phyloP scores from a whole-genome alignment of 164 flowering plant genomes.

The Buxus sempervirens region DNA sequence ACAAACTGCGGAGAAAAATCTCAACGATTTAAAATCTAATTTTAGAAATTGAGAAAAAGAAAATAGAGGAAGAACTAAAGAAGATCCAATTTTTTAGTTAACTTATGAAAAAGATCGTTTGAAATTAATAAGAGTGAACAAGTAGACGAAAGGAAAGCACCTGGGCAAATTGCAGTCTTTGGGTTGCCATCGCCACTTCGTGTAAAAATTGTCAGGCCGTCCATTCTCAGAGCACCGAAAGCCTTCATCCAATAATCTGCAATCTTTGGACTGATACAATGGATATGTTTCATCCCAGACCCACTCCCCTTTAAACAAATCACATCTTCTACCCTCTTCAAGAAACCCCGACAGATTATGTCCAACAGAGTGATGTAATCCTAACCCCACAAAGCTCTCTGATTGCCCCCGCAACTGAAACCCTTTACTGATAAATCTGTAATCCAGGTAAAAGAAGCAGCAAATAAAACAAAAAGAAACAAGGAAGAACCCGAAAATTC shows the following conservation, averaged over 20 bases:
- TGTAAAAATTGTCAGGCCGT: constrained; percentile 69
- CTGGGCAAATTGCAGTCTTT: constrained; percentile 86
- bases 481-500: constrained; percentile 49
- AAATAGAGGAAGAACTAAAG: background rate
- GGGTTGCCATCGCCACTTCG: constrained; percentile 98
- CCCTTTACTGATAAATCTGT: constrained; percentile 39
- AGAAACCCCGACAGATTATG: constrained; percentile 28
- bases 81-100: too few species aligned
- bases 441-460: constrained; percentile 72
- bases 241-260: constrained; percentile 64
- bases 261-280: constrained; percentile 60
- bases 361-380: constrained; percentile 15
- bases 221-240: constrained; percentile 82
- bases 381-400: constrained; percentile 40
- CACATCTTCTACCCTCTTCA: constrained; percentile 40
- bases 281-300: constrained; percentile 82
- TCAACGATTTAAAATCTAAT: background rate
- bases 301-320: constrained; percentile 79
- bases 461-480: constrained; percentile 38
- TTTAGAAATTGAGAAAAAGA: background rate
- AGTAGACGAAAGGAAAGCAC: constrained; percentile 23
- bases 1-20: background rate
- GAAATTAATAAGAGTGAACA: constrained; percentile 9
- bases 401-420: constrained; percentile 26
- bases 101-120: background rate